These are phyloP conservation scores for Phytophthora agathidicida DNA, from an alignment of 352 stramenopile species.

Conservation along the genomic window DNA sequence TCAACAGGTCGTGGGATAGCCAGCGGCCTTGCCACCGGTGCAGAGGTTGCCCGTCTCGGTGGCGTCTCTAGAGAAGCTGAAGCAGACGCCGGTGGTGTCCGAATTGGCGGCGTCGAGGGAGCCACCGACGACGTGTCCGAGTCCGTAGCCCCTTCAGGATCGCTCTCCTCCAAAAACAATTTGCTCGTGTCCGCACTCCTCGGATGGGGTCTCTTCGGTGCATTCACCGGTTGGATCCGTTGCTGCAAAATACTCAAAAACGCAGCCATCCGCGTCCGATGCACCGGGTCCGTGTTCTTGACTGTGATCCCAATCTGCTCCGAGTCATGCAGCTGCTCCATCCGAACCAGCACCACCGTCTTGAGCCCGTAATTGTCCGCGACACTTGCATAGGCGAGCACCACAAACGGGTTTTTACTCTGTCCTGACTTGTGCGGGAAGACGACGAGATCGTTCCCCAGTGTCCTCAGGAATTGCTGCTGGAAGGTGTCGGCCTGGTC, in stretches of 20 bases:
- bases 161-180: constrained; percentile 62
- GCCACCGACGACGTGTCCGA: constrained; percentile 30
- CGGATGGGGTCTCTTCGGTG: constrained; percentile 48
- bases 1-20: constrained; percentile 17
- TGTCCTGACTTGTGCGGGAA: constrained; percentile 35
- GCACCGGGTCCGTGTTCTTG: constrained; percentile 73
- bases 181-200: constrained; percentile 49
- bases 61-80: constrained; percentile 19
- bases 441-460: constrained; percentile 67
- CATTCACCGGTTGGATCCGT: constrained; percentile 56
- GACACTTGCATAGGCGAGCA: constrained; percentile 66
- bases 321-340: constrained; percentile 74
- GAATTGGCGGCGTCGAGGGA: constrained; percentile 13
- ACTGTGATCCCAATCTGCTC: constrained; percentile 71
- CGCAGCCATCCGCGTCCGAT: constrained; percentile 47
- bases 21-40: background rate
- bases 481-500: constrained; percentile 45
- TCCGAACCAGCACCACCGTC: constrained; percentile 61
- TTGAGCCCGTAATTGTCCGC: constrained; percentile 42
- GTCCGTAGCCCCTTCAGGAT: constrained; percentile 35
- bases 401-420: constrained; percentile 39
- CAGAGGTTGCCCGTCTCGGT: constrained; percentile 6
- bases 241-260: constrained; percentile 69
- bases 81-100: constrained; percentile 18
- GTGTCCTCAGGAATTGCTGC: constrained; percentile 50